Conservation (phyloP, 495 filamentous ascomycete genomes). For the Lophium mytilinum region DNA sequence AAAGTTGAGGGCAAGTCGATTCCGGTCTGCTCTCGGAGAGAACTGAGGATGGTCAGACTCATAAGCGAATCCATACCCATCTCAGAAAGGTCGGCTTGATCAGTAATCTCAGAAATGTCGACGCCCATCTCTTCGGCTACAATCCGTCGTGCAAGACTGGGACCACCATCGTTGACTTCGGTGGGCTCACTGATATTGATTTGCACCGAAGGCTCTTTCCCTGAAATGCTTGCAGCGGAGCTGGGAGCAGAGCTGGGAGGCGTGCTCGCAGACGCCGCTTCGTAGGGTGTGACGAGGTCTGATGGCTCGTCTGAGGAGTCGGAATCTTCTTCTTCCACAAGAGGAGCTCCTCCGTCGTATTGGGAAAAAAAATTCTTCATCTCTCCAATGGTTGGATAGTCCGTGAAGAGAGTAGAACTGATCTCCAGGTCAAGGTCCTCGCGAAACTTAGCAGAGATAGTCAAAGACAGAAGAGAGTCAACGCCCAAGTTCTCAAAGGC, state of each 20-base stretch:
- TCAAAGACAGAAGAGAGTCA: constrained; percentile 37
- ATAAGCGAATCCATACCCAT: constrained; percentile 42
- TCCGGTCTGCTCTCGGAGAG: constrained; percentile 38
- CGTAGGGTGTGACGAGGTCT: constrained; percentile 32
- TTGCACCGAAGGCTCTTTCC: constrained; percentile 24
- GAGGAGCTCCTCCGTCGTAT: constrained; percentile 33
- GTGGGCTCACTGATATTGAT: constrained; percentile 11
- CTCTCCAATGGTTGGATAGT: constrained; percentile 36
- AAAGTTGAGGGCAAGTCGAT: constrained; percentile 38
- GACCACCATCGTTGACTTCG: constrained; percentile 21
- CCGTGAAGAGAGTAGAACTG: constrained; percentile 37
- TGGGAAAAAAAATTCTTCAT: constrained; percentile 41
- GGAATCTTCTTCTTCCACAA: constrained; percentile 25
- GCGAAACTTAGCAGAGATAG: constrained; percentile 39
- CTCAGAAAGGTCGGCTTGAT: constrained; percentile 35
- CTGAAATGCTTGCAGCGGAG: constrained; percentile 27
- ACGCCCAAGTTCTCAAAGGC: constrained; percentile 40
- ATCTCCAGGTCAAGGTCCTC: constrained; percentile 40
- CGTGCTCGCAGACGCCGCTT: constrained; percentile 26
- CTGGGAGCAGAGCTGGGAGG: constrained; percentile 36
- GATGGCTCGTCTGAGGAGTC: constrained; percentile 30
- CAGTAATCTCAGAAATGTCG: constrained; percentile 36
- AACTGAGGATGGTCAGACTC: constrained; percentile 39
- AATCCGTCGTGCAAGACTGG: constrained; percentile 35
- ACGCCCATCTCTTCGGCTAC: constrained; percentile 41